Base-by-base conservation (phyloP, 371 early-diverging fungal species). In the Rhizomucor pusillus region DNA sequence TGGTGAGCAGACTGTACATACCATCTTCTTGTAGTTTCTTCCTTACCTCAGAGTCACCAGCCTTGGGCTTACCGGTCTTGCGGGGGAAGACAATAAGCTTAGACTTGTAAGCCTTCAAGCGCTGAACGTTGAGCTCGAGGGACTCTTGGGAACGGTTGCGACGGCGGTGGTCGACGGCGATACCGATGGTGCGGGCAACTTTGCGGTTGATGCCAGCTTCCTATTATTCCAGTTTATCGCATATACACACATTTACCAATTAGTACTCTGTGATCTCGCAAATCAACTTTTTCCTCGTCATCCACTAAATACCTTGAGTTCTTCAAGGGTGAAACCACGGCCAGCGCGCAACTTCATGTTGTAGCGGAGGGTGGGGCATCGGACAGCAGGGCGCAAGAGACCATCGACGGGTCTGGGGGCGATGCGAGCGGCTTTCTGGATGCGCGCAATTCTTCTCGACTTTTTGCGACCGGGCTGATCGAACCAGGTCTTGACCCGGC, bases 401-500 rank as follows among this genome's bases (percentile, higher is more conserved):
- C 92, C 93, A 79, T 99, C 97, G 61, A 94, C 81, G 66, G 99
- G 99, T 64, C 94, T 90, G 58, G 99, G 99, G 51, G 96, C 96
- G 65, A 97, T 87, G 66, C 79, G 80, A 66, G 92, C 93, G 57
- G 99, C 99, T 92, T 99, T 99, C 78, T 88, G 85, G 72, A 88
- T 79, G 67, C 99, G 90, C 57, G 84, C 84, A 50, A 89, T 73
- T 60, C 94, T 85, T 71, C 99, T 86, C 64, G 90, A 79, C 82
- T 88, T 87, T 88, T 94, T 95, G 71, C 90, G 90, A 62, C 93
- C 94, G 65, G 99, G 92, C 84, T 99, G 99, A 83, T 98, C 88
- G 87, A 99, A 99, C 98, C 99, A 99, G 65, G 97, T 97, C 89
- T 92, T 93, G 65, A 98, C 97, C 67, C 92, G 94, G 62, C 82